Evolutionary conservation across 768 basidiomycete genomes (phyloP).

Genomic region (Astraeus odoratus): DNA sequence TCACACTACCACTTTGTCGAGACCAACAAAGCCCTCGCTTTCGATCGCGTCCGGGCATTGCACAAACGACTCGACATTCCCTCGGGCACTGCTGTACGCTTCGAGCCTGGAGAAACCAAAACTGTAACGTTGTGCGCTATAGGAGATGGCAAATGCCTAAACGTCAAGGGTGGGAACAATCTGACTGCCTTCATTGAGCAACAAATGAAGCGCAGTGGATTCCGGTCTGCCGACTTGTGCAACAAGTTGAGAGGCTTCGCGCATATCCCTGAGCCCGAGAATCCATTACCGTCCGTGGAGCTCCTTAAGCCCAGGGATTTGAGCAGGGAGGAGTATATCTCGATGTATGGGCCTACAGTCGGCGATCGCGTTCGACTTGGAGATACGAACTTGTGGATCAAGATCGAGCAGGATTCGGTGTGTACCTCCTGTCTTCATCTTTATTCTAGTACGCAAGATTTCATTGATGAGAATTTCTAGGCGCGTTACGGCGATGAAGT

Average conservation of each 20-base stretch:
- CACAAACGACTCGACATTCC: slow-evolving; percentile 88
- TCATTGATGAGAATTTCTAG: slow-evolving; percentile 26
- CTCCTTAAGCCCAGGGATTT: too few relatives aligned
- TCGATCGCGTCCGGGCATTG: slow-evolving; percentile 77
- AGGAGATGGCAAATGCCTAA: slow-evolving; percentile 61
- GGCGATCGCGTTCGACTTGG: slow-evolving; percentile 87
- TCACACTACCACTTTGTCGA: slow-evolving; percentile 95
- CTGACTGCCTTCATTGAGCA: slow-evolving; percentile 39
- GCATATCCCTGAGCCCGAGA: slow-evolving; percentile 62
- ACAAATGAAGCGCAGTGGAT: slow-evolving; percentile 38
- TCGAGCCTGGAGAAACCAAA: slow-evolving; percentile 89
- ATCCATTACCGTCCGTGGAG: slow-evolving; percentile 42
- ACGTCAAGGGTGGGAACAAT: slow-evolving; percentile 77
- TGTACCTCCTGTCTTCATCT: slow-evolving; percentile 2
- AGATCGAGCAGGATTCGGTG: slow-evolving; percentile 84
- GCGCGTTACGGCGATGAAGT: slow-evolving; percentile 93
- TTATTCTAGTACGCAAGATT: background rate
- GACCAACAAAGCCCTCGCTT: slow-evolving; percentile 72
- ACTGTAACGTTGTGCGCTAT: slow-evolving; percentile 78
- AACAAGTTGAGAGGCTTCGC: slow-evolving; percentile 53
- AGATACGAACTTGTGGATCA: slow-evolving; percentile 86
- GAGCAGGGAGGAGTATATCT: slow-evolving; percentile 68
- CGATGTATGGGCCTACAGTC: slow-evolving; percentile 93
- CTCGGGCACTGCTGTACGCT: slow-evolving; percentile 91
- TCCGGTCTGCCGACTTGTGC: slow-evolving; percentile 13